Evolutionary conservation across 495 filamentous ascomycete species (phyloP).

Genomic region (Penicillium macrosclerotiorum): DNA sequence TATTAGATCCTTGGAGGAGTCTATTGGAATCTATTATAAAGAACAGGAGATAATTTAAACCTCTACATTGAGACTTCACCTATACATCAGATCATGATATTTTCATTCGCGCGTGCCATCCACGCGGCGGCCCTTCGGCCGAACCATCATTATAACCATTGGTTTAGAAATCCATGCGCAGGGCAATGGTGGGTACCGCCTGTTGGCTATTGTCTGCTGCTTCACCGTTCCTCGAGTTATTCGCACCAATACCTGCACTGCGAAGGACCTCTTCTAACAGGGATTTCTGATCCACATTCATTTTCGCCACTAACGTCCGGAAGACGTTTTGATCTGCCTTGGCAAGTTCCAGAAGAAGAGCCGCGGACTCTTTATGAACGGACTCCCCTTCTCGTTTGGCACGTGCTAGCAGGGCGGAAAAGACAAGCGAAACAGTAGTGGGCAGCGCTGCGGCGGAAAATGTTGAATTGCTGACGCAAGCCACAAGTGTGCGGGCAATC

Average conservation of each 20-base stretch:
- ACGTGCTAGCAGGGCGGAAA: conserved; percentile 76
- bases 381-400: conserved; percentile 52
- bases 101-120: not conserved
- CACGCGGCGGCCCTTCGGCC: too few relatives aligned
- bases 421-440: conserved; percentile 67
- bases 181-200: conserved; percentile 78
- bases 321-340: conserved; percentile 70
- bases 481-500: conserved; percentile 68
- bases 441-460: conserved; percentile 48
- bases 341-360: conserved; percentile 76
- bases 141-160: too few relatives aligned
- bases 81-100: conserved; percentile 13
- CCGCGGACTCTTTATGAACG: conserved; percentile 67
- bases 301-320: conserved; percentile 65
- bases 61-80: conserved; percentile 9
- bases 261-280: conserved; percentile 84
- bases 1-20: not conserved
- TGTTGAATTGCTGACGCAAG: conserved; percentile 58
- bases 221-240: conserved; percentile 22
- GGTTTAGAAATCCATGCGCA: conserved; percentile 84
- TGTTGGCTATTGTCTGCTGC: conserved; percentile 40
- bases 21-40: not conserved
- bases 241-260: conserved; percentile 46
- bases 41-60: not conserved
- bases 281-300: conserved; percentile 67